Evolutionary conservation across 768 basidiomycete genomes (phyloP), one percentile per base, ranked within the genome.

Genomic region (Tremella fuciformis): DNA sequence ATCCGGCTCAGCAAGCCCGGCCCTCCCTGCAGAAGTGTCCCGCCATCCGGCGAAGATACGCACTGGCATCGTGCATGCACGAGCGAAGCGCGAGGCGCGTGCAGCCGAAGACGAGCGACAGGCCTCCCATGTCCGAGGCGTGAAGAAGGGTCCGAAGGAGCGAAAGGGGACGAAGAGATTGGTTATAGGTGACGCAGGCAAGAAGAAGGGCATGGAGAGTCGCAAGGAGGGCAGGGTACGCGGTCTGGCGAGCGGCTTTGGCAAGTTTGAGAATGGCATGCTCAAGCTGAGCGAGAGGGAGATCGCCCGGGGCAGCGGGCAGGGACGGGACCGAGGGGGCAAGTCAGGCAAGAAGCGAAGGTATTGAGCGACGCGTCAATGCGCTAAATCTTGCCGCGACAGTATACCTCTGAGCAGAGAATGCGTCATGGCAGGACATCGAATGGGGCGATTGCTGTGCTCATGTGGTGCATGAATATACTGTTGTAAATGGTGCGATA

Each of bases 241-340:
- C 52, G 77, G 77, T 1, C 58, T 78, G 55, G 58, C 58, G 16
- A 73, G 71, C 61, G 77, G 77, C 15, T 58, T 77, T 11, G 77
- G 77, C 0, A 62, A 59, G 54, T 78, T 76, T 59, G 56, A 69
- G 48, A 60, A 61, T 19, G 77, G 77, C 1, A 73, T 72, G 57
- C 57, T 78, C 54, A 75, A 55, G 51, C 48, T 78, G 44, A 71
- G 65, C 50, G 60, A 73, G 60, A 41, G 59, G n/a, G 77, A 78
- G 51, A 68, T 77, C 39, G 74, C 67, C 18, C 57, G 64, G 46
- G 70, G 52, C 38, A 18, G 57, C 22, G 59, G 47, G 40, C n/a
- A 47, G 26, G 42, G 42, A 4, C 6, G 22, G n/a, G n/a, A n/a
- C 4, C 42, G 21, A 37, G 15, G 57, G 41, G 13, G 26, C 39